Conservation (phyloP, 345 rosid genomes). For the Odontarrhena argentea region DNA sequence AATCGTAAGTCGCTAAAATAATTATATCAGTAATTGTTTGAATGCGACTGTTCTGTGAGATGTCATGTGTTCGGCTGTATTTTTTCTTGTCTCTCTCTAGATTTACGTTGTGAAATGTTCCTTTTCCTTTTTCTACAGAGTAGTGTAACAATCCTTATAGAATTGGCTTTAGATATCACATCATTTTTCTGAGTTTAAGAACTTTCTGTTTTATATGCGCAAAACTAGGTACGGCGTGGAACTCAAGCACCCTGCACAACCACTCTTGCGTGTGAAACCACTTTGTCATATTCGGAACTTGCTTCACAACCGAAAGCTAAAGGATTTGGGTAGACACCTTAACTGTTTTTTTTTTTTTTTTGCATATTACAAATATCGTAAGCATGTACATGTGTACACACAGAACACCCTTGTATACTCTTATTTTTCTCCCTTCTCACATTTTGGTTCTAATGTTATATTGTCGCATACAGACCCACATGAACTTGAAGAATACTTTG, state of each 20-base stretch:
- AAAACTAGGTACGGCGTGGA: slow-evolving; percentile 59
- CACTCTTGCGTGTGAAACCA: slow-evolving; percentile 76
- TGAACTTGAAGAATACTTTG: slow-evolving; percentile 75
- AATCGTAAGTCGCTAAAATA: slow-evolving; percentile 53
- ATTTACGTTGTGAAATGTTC: not conserved
- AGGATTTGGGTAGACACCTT: slow-evolving; percentile 56
- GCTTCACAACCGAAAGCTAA: slow-evolving; percentile 67
- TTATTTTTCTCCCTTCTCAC: not conserved
- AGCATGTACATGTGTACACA: slow-evolving; percentile 17
- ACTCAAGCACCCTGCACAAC: slow-evolving; percentile 67
- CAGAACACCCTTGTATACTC: not conserved
- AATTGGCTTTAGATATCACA: not conserved
- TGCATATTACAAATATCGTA: slow-evolving; percentile 22
- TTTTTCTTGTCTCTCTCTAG: slow-evolving; percentile 14
- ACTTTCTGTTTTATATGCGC: slow-evolving; percentile 35
- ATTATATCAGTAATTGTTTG: slow-evolving; percentile 16
- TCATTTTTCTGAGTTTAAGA: slow-evolving; percentile 29
- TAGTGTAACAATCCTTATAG: slow-evolving; percentile 13
- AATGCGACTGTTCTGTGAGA: slow-evolving; percentile 24
- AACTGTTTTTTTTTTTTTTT: slow-evolving; percentile 3
- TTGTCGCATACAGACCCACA: slow-evolving; percentile 55
- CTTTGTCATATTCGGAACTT: slow-evolving; percentile 72
- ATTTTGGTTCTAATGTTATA: slow-evolving; percentile 14
- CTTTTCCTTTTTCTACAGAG: slow-evolving; percentile 7
- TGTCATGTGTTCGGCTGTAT: slow-evolving; percentile 21